Conservation (phyloP, 164 flowering plant species). For the Tetracentron sinense region DNA sequence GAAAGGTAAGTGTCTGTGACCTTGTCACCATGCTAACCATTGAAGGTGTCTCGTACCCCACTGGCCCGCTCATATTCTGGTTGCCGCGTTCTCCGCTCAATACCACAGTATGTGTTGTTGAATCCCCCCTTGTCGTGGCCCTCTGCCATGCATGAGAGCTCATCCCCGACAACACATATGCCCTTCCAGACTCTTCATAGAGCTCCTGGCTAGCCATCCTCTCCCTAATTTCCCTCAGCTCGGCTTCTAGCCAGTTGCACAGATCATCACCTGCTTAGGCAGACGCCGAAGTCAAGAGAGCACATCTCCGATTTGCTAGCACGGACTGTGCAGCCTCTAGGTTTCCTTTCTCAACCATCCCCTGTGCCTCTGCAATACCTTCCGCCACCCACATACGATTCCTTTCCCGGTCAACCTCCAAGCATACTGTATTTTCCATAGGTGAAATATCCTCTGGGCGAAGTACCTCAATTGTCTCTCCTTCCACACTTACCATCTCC, state of each 20-base stretch:
- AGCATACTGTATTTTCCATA: conserved; percentile 3
- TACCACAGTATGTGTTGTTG: not conserved
- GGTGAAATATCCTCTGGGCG: conserved; percentile 18
- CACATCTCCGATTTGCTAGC: conserved; percentile 11
- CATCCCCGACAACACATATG: conserved; percentile 33
- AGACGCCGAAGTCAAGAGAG: conserved; percentile 21
- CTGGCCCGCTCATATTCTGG: conserved; percentile 5
- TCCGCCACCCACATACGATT: conserved; percentile 25
- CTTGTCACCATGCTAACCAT: conserved; percentile 24
- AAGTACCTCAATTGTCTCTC: conserved; percentile 15
- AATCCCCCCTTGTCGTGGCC: conserved; percentile 32
- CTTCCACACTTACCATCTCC: conserved; percentile 11
- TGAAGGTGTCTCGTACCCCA: conserved; percentile 23
- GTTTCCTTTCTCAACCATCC: conserved; percentile 28
- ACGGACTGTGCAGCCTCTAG: conserved; percentile 23
- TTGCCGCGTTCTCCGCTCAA: not conserved
- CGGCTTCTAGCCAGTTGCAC: conserved; percentile 27
- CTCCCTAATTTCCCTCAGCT: conserved; percentile 26
- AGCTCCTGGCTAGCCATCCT: conserved; percentile 28
- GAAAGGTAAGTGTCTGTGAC: conserved; percentile 13
- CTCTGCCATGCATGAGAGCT: conserved; percentile 37
- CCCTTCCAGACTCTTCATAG: conserved; percentile 29
- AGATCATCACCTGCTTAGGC: conserved; percentile 31
- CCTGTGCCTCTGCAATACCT: conserved; percentile 25
- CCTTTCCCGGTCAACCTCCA: conserved; percentile 35